These are phyloP conservation scores for Narthecium ossifragum DNA, from an alignment of 106 monocot species.

Conservation along the genomic window DNA sequence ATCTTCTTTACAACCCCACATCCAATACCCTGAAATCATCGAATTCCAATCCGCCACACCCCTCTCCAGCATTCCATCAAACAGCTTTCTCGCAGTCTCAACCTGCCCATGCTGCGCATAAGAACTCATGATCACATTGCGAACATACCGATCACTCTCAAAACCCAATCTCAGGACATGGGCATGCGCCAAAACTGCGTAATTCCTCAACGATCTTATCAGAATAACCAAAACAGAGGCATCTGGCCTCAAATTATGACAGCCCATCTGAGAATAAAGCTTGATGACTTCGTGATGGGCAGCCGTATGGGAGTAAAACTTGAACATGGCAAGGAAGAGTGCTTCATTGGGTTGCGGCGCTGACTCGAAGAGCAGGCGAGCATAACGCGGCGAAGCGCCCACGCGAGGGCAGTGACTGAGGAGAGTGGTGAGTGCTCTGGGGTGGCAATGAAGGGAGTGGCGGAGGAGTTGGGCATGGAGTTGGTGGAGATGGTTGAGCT, in stretches of 20 bases:
- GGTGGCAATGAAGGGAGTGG: too few species aligned
- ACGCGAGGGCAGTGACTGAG: too few species aligned
- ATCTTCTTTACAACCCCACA: slow-evolving; percentile 9
- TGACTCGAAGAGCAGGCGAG: too few species aligned
- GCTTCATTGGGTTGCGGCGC: too few species aligned
- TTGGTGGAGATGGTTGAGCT: too few species aligned
- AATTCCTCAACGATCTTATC: slow-evolving; percentile 2
- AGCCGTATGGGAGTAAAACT: not conserved
- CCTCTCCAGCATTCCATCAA: slow-evolving; percentile 18
- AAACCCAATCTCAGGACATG: slow-evolving; percentile 18
- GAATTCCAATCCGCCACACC: slow-evolving; percentile 22
- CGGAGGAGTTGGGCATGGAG: too few species aligned
- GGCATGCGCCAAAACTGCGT: slow-evolving; percentile 6
- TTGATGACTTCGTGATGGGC: too few species aligned
- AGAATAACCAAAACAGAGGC: slow-evolving; percentile 22
- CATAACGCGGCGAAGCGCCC: too few species aligned
- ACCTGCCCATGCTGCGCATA: slow-evolving; percentile 12
- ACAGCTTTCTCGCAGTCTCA: slow-evolving; percentile 9
- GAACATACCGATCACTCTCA: slow-evolving; percentile 11
- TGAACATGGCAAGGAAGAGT: not conserved
- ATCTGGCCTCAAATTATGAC: too few species aligned
- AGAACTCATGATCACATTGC: slow-evolving; percentile 25
- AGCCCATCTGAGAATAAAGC: too few species aligned
- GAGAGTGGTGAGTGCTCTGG: too few species aligned
- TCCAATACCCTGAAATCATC: slow-evolving; percentile 24